phyloP scores from a whole-genome alignment of 2,329 filamentous ascomycete genomes.

The Colletotrichum ledebouriae region DNA sequence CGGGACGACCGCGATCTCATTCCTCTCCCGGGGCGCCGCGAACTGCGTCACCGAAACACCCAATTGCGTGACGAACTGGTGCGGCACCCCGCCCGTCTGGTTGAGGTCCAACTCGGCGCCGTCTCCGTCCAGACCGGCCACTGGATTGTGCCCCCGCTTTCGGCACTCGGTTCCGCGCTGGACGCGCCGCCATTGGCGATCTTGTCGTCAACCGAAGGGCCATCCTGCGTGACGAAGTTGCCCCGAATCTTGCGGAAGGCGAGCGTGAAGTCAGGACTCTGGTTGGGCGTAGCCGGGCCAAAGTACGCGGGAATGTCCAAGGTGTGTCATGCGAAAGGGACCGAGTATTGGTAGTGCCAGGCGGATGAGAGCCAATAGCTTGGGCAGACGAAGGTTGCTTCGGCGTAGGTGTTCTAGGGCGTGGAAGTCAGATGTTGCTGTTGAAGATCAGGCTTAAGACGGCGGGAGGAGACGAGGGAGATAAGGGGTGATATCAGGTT shows the following conservation, averaged over 20 bases:
- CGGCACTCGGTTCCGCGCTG: slow-evolving; percentile 44
- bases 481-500: no score
- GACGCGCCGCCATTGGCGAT: slow-evolving; percentile 48
- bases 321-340: slow-evolving; percentile 56
- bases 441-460: no score
- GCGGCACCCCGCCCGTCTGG: slow-evolving; percentile 57
- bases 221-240: slow-evolving; percentile 59
- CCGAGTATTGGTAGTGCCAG: slow-evolving; percentile 65
- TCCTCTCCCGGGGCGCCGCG: slow-evolving; percentile 49
- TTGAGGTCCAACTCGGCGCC: slow-evolving; percentile 59
- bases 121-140: slow-evolving; percentile 54
- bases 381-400: slow-evolving; percentile 59
- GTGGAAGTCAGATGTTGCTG: slow-evolving; percentile 43
- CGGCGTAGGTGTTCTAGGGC: slow-evolving; percentile 65
- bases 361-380: slow-evolving; percentile 37
- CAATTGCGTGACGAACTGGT: slow-evolving; percentile 32
- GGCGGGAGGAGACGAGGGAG: no score
- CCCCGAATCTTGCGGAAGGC: slow-evolving; percentile 61
- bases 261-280: slow-evolving; percentile 47
- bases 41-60: slow-evolving; percentile 46
- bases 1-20: slow-evolving; percentile 57
- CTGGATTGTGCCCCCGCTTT: background rate
- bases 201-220: slow-evolving; percentile 54
- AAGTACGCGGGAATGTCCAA: slow-evolving; percentile 55
- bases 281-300: slow-evolving; percentile 46